A percentile compares a stretch with the other conserved stretches of the same genome.
Evolutionary conservation across 2,329 filamentous ascomycete genomes (phyloP).

Genomic region (Talaromyces sp.): DNA sequence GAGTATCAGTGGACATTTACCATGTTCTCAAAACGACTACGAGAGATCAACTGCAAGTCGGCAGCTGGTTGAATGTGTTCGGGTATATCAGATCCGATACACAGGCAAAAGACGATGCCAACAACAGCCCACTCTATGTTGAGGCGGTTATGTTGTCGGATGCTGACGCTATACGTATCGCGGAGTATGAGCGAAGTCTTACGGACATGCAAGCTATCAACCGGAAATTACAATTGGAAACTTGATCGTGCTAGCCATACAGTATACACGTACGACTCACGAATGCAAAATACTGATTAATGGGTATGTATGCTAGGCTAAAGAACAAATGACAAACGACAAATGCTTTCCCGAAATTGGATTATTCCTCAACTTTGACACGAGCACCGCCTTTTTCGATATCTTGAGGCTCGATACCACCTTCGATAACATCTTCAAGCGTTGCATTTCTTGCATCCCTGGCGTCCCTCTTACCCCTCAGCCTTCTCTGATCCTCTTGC

Average conservation of each 20-base stretch:
- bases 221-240: slow-evolving; percentile 25
- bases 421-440: slow-evolving; percentile 25
- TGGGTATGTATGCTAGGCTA: slow-evolving; percentile 10
- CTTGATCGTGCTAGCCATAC: background rate
- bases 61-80: slow-evolving; percentile 87
- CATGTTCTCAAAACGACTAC: slow-evolving; percentile 67
- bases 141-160: slow-evolving; percentile 78
- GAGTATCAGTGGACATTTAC: slow-evolving; percentile 64
- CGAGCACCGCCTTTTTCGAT: slow-evolving; percentile 12
- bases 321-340: background rate
- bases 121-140: slow-evolving; percentile 46
- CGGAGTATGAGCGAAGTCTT: slow-evolving; percentile 66
- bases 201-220: slow-evolving; percentile 39
- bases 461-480: slow-evolving; percentile 43
- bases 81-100: slow-evolving; percentile 61
- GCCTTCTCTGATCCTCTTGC: slow-evolving; percentile 51
- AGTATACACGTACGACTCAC: background rate
- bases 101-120: background rate
- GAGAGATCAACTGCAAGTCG: slow-evolving; percentile 63
- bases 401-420: background rate
- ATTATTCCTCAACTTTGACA: slow-evolving; percentile 1
- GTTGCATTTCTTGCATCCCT: slow-evolving; percentile 23
- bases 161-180: slow-evolving; percentile 69
- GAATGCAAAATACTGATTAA: background rate
- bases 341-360: background rate